Evolutionary conservation across 768 basidiomycete species (phyloP), one percentile per base, ranked within the genome.

Genomic region (Mycena vulgaris): DNA sequence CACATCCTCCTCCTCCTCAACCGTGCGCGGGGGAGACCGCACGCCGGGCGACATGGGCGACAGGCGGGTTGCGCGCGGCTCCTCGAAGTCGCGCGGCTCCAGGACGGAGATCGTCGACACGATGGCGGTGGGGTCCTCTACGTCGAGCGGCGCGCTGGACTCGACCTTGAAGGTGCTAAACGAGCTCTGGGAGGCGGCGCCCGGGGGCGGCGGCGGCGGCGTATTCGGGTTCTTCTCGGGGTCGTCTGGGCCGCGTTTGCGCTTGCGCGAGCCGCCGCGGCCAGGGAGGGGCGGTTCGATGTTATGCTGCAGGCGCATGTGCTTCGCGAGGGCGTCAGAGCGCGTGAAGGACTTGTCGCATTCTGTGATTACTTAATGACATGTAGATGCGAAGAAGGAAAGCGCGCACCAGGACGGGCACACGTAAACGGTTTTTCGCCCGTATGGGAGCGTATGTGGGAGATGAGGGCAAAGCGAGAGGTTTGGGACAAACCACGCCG

Each of bases 341-440:
- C 96, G 95, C 11, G 96, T 96, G 80, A 98, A 98, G 0, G 94
- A 93, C 75, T 95, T 96, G 84, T 95, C 95, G 78, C 97, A 98
- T 83, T 96, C 96, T 97, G 63, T 8, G 53, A 19, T 59, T 11
- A 60, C 63, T 69, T 61, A 48, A 66, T 66, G 65, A 70, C 65
- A 28, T 40, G 60, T 49, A 31, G 40, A 51, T 61, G 33, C 27
- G 17, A 25, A 27, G 40, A 52, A n/a, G 9, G 14, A 45, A 28
- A 65, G 40, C 42, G 79, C 91, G 74, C 68, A 93, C 96, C 95
- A 77, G 94, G 91, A 66, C 89, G 84, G 14, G 90, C 81, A 77
- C 96, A 98, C 27, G 88, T 90, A 77, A 96, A 98, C 0, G 96
- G 96, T 76, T 96, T 96, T 81, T 98, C 96, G 60, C 96, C 96